phyloP scores from a whole-genome alignment of 768 basidiomycete genomes.

The Leucosporidium creatinivorum region DNA sequence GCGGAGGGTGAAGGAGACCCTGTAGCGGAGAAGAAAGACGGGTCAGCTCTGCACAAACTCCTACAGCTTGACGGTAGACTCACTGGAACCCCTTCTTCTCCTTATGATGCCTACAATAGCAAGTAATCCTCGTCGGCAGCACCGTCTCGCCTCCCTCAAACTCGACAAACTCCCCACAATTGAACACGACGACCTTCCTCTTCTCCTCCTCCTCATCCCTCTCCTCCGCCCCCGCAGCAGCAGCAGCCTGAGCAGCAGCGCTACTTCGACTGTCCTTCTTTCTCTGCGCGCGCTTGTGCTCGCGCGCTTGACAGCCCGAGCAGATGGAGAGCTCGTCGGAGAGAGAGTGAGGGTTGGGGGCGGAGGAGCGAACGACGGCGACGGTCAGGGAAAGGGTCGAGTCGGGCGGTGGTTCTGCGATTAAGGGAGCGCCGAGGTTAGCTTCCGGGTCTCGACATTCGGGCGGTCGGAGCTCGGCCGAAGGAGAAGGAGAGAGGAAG shows the following conservation, averaged over 20 bases:
- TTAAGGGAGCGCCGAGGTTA: too few relatives aligned
- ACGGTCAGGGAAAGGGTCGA: constrained; percentile 55
- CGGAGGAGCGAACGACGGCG: constrained; percentile 70
- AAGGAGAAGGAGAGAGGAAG: too few relatives aligned
- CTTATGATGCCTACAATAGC: constrained; percentile 96
- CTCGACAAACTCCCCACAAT: constrained; percentile 81
- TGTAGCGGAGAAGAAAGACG: constrained; percentile 31
- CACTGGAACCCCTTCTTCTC: constrained; percentile 81
- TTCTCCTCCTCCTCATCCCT: constrained; percentile 48
- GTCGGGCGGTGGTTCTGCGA: constrained; percentile 47
- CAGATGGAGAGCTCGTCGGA: constrained; percentile 65
- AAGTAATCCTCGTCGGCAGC: constrained; percentile 90
- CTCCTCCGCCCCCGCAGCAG: constrained; percentile 41
- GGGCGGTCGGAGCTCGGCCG: too few relatives aligned
- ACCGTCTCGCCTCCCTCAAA: constrained; percentile 78
- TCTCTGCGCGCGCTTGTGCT: constrained; percentile 82
- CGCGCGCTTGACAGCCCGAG: constrained; percentile 77
- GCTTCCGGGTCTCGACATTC: too few relatives aligned
- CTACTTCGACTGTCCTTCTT: constrained; percentile 61
- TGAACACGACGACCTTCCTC: constrained; percentile 77
- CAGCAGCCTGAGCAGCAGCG: constrained; percentile 67
- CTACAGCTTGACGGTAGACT: constrained; percentile 6
- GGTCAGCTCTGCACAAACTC: not conserved
- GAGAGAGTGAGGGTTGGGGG: constrained; percentile 49
- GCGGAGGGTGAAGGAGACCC: constrained; percentile 76